Conservation (phyloP, 2,329 filamentous ascomycete species). For the Chaetomiaceae sp. region DNA sequence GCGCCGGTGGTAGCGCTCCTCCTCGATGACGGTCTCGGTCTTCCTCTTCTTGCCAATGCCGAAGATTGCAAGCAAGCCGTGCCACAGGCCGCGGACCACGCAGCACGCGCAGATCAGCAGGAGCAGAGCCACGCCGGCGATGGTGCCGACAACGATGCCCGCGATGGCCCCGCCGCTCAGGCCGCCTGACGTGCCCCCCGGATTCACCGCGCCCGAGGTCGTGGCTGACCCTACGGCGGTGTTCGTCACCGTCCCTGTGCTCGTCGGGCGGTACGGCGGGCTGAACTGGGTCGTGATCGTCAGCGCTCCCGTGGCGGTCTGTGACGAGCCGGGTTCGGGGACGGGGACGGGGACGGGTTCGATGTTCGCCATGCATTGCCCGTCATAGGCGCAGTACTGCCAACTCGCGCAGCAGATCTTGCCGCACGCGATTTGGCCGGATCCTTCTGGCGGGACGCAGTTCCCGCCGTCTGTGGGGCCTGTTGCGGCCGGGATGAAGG, state of each 20-base stretch:
- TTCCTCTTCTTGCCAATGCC: constrained; percentile 52
- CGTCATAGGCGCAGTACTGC: constrained; percentile 60
- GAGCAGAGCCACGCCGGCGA: constrained; percentile 63
- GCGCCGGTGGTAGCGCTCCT: constrained; percentile 55
- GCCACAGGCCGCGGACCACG: constrained; percentile 59
- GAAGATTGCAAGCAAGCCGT: constrained; percentile 55
- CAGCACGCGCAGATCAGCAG: constrained; percentile 72
- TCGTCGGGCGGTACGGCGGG: constrained; percentile 48
- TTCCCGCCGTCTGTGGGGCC: constrained; percentile 39
- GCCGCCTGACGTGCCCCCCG: constrained; percentile 36
- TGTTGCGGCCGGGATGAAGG: constrained; percentile 44
- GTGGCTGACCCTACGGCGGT: constrained; percentile 46
- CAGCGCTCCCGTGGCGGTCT: constrained; percentile 39
- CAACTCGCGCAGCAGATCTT: constrained; percentile 64
- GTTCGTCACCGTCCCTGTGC: constrained; percentile 51
- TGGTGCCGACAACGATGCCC: constrained; percentile 71
- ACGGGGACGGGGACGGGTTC: constrained; percentile 29
- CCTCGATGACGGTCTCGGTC: constrained; percentile 47
- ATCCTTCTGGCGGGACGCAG: constrained; percentile 47
- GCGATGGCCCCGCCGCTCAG: constrained; percentile 72
- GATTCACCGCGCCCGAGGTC: constrained; percentile 47
- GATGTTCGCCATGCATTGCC: constrained; percentile 54
- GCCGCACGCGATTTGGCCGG: constrained; percentile 60
- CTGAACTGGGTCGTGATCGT: constrained; percentile 53
- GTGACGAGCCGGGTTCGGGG: constrained; percentile 5